These are phyloP conservation scores for Skeletonema menzelii DNA, from an alignment of 108 stramenopile species.

Conservation along the genomic window DNA sequence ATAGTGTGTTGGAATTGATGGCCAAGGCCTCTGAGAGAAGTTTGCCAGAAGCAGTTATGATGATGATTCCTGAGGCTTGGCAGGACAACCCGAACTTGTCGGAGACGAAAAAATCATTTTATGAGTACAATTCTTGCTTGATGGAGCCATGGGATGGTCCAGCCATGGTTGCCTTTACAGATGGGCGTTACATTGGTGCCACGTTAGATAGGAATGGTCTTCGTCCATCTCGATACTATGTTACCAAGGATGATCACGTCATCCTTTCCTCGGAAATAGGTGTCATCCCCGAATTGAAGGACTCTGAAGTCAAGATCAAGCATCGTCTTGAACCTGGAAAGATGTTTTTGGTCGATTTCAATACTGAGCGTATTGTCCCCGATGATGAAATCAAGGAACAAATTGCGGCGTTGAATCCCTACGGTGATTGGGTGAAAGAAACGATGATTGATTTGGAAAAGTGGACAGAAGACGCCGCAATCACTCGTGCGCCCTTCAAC, in stretches of 20 bases:
- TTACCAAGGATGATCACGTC: slow-evolving; percentile 95
- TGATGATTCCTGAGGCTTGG: slow-evolving; percentile 98
- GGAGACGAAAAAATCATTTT: slow-evolving; percentile 93
- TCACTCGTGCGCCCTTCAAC: slow-evolving; percentile 58
- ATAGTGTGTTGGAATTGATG: slow-evolving; percentile 92
- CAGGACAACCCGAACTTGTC: slow-evolving; percentile 93
- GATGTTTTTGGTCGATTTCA: slow-evolving; percentile 97
- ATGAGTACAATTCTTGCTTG: slow-evolving; percentile 96
- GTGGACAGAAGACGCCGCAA: slow-evolving; percentile 59
- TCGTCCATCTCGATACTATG: slow-evolving; percentile 95
- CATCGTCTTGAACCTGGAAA: slow-evolving; percentile 97
- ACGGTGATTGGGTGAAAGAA: slow-evolving; percentile 90
- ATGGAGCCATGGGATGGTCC: slow-evolving; percentile 99
- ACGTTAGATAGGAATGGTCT: slow-evolving; percentile 95
- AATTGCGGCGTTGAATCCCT: slow-evolving; percentile 84
- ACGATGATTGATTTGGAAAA: slow-evolving; percentile 74
- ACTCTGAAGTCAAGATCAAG: slow-evolving; percentile 87
- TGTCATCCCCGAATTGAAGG: slow-evolving; percentile 86
- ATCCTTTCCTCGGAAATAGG: slow-evolving; percentile 95
- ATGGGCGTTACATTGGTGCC: slow-evolving; percentile 93
- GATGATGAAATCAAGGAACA: slow-evolving; percentile 97
- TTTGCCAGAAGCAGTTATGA: slow-evolving; percentile 93
- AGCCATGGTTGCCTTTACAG: slow-evolving; percentile 98
- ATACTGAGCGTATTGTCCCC: slow-evolving; percentile 90
- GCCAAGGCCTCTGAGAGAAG: slow-evolving; percentile 88